Conservation (phyloP, 1,284 basidiomycete genomes). For the Anthracocystis panici-leucophaei region DNA sequence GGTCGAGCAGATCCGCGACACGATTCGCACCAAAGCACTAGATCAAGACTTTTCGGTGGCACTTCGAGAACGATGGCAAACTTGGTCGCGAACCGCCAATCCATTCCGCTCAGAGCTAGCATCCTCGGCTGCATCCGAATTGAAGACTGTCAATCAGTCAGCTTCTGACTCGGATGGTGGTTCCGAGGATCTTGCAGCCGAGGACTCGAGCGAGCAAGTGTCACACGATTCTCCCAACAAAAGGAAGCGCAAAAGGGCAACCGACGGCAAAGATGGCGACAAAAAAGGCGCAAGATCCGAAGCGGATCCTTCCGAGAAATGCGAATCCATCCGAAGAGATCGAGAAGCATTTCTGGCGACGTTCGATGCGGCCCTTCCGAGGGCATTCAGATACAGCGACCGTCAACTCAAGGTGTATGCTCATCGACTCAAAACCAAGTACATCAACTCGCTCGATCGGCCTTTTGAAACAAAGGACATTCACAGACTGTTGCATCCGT, state of each 20-base stretch:
- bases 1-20: slow-evolving; percentile 19
- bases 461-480: slow-evolving; percentile 28
- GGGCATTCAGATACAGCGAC: slow-evolving; percentile 35
- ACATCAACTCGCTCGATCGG: slow-evolving; percentile 44
- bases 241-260: slow-evolving; percentile 15
- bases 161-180: slow-evolving; percentile 18
- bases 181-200: slow-evolving; percentile 9
- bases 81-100: slow-evolving; percentile 38
- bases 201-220: slow-evolving; percentile 11
- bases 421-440: slow-evolving; percentile 36
- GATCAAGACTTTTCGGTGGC: slow-evolving; percentile 47
- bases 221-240: slow-evolving; percentile 7
- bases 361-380: slow-evolving; percentile 31
- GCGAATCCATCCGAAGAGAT: slow-evolving; percentile 22
- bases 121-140: slow-evolving; percentile 30
- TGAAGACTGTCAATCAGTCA: neutral
- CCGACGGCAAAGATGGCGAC: slow-evolving; percentile 5
- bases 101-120: slow-evolving; percentile 35
- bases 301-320: slow-evolving; percentile 13
- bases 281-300: slow-evolving; percentile 4
- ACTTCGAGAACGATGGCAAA: slow-evolving; percentile 46
- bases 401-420: slow-evolving; percentile 36
- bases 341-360: slow-evolving; percentile 24
- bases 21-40: slow-evolving; percentile 22
- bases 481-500: slow-evolving; percentile 11